Percentiles rank a stretch among this genome's conserved stretches.
These are phyloP conservation scores for Chlorokybus atmophyticus DNA, from an alignment of 139 green algal genomes.

Conservation along the genomic window DNA sequence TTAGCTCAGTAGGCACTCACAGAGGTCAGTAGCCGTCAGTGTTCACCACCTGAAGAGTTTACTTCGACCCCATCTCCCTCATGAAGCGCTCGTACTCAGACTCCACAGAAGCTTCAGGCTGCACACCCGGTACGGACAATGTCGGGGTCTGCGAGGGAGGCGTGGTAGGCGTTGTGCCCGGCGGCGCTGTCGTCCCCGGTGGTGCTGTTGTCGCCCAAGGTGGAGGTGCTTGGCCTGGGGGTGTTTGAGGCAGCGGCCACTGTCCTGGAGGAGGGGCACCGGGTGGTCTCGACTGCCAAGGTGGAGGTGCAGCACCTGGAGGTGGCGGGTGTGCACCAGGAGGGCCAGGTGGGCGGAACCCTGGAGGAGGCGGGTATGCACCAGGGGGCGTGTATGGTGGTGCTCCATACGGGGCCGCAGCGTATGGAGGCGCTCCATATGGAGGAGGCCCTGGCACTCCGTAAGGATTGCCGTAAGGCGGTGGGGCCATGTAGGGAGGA, in stretches of 20 bases:
- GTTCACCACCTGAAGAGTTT: too few relatives aligned
- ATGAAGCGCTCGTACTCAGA: slow-evolving; percentile 29
- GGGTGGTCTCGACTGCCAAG: neutral
- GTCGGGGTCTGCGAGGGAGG: too few relatives aligned
- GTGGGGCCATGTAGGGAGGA: neutral
- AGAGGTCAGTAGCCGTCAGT: too few relatives aligned
- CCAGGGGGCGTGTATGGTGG: neutral
- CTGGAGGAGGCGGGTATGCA: too few relatives aligned
- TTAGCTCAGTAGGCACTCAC: too few relatives aligned
- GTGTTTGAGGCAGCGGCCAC: neutral
- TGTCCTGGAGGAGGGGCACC: neutral
- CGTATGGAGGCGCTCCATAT: neutral
- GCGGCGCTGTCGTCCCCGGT: slow-evolving; percentile 2
- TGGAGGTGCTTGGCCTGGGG: neutral
- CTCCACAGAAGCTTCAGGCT: slow-evolving; percentile 6
- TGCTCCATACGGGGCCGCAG: slow-evolving; percentile 4
- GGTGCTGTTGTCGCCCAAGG: slow-evolving; percentile 3
- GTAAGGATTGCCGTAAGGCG: neutral
- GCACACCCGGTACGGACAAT: neutral
- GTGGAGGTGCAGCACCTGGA: neutral
- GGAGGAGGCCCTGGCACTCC: neutral
- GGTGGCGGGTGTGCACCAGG: too few relatives aligned
- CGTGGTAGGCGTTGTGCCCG: too few relatives aligned
- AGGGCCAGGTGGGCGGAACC: too few relatives aligned
- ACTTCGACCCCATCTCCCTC: slow-evolving; percentile 11